Evolutionary conservation across 192 early-diverging fungal genomes (phyloP).

Genomic region (Chytriomyces confervae): DNA sequence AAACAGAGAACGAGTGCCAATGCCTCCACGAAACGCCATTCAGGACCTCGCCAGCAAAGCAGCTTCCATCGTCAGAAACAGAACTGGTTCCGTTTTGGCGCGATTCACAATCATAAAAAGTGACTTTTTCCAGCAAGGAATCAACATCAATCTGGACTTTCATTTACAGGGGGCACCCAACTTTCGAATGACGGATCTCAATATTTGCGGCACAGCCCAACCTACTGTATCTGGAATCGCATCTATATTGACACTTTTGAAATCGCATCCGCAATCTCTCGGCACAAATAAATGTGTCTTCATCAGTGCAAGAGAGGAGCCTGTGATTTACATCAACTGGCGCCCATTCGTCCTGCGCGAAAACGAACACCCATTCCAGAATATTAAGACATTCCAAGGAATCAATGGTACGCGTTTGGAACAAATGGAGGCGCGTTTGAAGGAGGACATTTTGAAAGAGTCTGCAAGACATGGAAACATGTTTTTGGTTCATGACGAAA

Average conservation of each 20-base stretch:
- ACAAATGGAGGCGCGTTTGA: conserved; percentile 63
- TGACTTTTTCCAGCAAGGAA: conserved; percentile 58
- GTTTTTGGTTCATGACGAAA: conserved; percentile 68
- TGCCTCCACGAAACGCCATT: conserved; percentile 11
- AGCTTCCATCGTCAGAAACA: conserved; percentile 52
- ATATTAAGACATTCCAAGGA: conserved; percentile 58
- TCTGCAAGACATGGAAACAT: conserved; percentile 50
- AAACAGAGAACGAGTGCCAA: background rate
- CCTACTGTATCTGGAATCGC: conserved; percentile 64
- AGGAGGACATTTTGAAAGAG: conserved; percentile 64
- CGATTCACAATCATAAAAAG: conserved; percentile 63
- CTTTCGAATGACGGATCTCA: conserved; percentile 64
- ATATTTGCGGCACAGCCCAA: conserved; percentile 69
- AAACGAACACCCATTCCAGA: conserved; percentile 57
- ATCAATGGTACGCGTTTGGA: conserved; percentile 64
- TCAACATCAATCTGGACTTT: conserved; percentile 57
- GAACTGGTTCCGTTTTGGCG: conserved; percentile 58
- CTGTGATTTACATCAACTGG: conserved; percentile 65
- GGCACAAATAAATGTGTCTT: conserved; percentile 27
- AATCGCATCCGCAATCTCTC: conserved; percentile 48
- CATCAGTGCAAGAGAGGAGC: conserved; percentile 55
- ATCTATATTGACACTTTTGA: conserved; percentile 60
- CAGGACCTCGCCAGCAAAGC: conserved; percentile 16
- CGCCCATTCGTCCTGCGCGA: conserved; percentile 67
- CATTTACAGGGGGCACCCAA: conserved; percentile 71